These are phyloP conservation scores for Candida montana DNA, from an alignment of 805 yeast species.

Conservation along the genomic window DNA sequence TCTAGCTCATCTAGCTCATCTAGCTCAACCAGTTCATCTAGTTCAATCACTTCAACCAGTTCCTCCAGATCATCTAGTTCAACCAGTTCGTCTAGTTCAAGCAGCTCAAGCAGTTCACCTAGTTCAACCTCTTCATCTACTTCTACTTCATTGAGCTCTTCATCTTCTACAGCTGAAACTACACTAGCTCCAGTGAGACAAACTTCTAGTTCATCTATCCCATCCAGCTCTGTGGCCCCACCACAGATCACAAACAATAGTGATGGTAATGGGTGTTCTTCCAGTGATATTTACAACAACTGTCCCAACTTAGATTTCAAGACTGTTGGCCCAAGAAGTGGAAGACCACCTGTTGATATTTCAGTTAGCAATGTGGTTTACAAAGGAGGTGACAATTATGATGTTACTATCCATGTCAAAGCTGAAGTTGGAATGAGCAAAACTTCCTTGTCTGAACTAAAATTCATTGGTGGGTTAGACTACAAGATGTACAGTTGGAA, in stretches of 20 bases:
- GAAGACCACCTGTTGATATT: conserved; percentile 12
- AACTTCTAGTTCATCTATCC: no score
- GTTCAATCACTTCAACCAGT: background rate
- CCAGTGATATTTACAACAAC: background rate
- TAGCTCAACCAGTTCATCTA: background rate
- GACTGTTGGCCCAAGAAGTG: conserved; percentile 1
- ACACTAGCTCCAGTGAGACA: no score
- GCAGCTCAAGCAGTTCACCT: no score
- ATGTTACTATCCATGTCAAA: conserved; percentile 9
- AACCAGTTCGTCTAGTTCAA: no score
- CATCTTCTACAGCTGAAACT: no score
- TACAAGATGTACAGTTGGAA: conserved; percentile 9
- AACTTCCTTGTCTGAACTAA: conserved; percentile 10
- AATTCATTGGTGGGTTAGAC: conserved; percentile 9
- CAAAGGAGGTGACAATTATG: conserved; percentile 7
- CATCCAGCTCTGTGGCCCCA: no score
- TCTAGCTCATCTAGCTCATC: background rate
- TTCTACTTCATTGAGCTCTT: no score
- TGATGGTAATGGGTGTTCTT: no score
- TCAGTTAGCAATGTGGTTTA: conserved; percentile 7
- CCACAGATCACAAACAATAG: no score
- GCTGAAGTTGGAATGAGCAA: conserved; percentile 6
- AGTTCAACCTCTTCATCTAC: no score
- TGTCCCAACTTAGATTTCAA: conserved; percentile 9
- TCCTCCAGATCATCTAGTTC: no score